phyloP scores from a whole-genome alignment of 768 basidiomycete species.

The Peribolospora baueri region DNA sequence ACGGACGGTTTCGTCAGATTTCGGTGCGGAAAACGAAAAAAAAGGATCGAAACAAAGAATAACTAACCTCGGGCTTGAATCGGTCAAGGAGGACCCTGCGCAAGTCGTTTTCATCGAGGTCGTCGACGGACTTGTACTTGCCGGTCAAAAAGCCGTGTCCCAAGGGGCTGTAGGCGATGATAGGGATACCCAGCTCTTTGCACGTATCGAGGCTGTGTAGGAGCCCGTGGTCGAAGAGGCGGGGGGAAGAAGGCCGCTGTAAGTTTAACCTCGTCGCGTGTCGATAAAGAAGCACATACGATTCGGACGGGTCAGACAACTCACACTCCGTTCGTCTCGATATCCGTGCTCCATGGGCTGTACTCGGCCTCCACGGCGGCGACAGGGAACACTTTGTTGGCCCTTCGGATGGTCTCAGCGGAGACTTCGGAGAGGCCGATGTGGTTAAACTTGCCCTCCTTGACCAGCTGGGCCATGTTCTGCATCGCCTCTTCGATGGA shows the following conservation, averaged over 20 bases:
- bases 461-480: slow-evolving; percentile 25
- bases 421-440: slow-evolving; percentile 37
- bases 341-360: no score
- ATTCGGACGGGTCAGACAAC: no score
- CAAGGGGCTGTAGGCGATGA: slow-evolving; percentile 34
- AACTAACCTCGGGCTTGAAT: slow-evolving; percentile 14
- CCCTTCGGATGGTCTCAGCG: slow-evolving; percentile 12
- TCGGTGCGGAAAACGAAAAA: not conserved
- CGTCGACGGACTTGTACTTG: slow-evolving; percentile 16
- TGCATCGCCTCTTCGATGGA: slow-evolving; percentile 13
- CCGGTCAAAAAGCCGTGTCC: slow-evolving; percentile 19
- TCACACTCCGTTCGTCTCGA: no score
- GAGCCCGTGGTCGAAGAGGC: no score
- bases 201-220: slow-evolving; percentile 31
- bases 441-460: slow-evolving; percentile 35
- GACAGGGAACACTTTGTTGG: no score
- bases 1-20: not conserved
- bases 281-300: no score
- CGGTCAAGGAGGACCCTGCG: slow-evolving; percentile 15
- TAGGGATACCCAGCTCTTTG: slow-evolving; percentile 30
- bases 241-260: no score
- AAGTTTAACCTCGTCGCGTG: no score
- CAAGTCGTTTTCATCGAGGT: slow-evolving; percentile 18
- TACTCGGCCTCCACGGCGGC: no score
- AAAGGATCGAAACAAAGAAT: no score